phyloP scores from a whole-genome alignment of 108 stramenopile species.

The Pseudonitzschia delicatissima region DNA sequence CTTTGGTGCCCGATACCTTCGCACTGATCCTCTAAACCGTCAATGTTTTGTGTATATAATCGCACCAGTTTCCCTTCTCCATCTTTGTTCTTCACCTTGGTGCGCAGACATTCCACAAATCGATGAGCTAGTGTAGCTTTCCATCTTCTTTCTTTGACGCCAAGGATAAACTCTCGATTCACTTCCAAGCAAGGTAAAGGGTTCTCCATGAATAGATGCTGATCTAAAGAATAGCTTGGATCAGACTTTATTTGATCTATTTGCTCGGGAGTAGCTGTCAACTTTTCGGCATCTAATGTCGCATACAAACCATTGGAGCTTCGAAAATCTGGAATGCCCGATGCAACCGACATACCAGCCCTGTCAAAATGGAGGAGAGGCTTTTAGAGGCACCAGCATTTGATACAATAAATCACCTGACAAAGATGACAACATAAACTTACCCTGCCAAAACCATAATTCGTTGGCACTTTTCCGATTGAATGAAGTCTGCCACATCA shows the following conservation, averaged over 20 bases:
- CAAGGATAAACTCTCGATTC: slow-evolving; percentile 79
- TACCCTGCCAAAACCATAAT: slow-evolving; percentile 66
- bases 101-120: slow-evolving; percentile 77
- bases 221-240: slow-evolving; percentile 60
- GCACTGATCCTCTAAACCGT: slow-evolving; percentile 88
- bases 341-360: slow-evolving; percentile 65
- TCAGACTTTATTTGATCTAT: slow-evolving; percentile 49
- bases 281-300: slow-evolving; percentile 61
- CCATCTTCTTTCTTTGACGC: slow-evolving; percentile 60
- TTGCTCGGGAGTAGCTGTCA: slow-evolving; percentile 61
- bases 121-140: slow-evolving; percentile 83
- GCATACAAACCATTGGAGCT: slow-evolving; percentile 81
- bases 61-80: slow-evolving; percentile 74
- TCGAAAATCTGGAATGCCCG: slow-evolving; percentile 87
- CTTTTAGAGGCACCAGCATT: too few relatives aligned
- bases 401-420: not conserved
- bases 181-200: slow-evolving; percentile 84
- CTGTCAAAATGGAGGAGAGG: too few relatives aligned
- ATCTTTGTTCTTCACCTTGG: slow-evolving; percentile 35
- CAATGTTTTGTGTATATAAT: slow-evolving; percentile 95
- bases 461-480: slow-evolving; percentile 38
- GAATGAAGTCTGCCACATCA: slow-evolving; percentile 50
- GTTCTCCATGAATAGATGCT: slow-evolving; percentile 74
- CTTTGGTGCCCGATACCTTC: slow-evolving; percentile 55
- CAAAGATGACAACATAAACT: not conserved